Evolutionary conservation across 345 rosid species (phyloP).

Genomic region (Brassica cretica): DNA sequence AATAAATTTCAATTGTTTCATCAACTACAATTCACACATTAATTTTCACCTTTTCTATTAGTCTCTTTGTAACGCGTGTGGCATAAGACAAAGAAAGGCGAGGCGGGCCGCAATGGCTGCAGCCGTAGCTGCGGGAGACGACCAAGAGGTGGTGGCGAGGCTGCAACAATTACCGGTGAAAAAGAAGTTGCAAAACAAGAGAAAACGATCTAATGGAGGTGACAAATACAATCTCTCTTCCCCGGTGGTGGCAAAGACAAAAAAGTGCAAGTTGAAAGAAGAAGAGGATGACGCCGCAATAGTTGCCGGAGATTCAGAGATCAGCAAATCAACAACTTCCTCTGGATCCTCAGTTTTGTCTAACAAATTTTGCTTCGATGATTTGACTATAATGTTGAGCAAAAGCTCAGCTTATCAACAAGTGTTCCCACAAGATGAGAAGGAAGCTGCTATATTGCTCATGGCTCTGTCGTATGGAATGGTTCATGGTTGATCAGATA

Average conservation of each 20-base stretch:
- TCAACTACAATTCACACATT: not conserved
- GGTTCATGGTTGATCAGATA: slow-evolving; percentile 2
- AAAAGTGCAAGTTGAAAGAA: not conserved
- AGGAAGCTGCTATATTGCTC: not conserved
- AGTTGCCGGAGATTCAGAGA: not conserved
- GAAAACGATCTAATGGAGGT: not conserved
- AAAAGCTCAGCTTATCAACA: not conserved
- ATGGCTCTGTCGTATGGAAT: not conserved
- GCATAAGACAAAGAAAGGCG: not conserved
- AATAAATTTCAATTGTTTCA: not conserved
- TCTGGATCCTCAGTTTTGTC: not conserved
- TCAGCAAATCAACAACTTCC: not conserved
- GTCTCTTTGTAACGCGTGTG: slow-evolving; percentile 2
- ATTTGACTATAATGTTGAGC: not conserved
- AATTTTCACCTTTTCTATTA: not conserved
- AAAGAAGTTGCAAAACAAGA: not conserved
- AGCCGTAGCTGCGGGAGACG: not conserved
- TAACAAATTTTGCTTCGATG: not conserved
- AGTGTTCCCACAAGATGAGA: slow-evolving; percentile 2
- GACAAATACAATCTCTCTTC: not conserved
- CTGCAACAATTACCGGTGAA: not conserved
- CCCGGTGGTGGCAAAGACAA: not conserved
- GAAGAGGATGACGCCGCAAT: not conserved
- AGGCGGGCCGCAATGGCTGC: not conserved
- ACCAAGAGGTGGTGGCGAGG: not conserved